Percentiles rank a stretch among this genome's conserved stretches.
Conservation (phyloP, 768 basidiomycete genomes). For the Crassisporium funariophilum region DNA sequence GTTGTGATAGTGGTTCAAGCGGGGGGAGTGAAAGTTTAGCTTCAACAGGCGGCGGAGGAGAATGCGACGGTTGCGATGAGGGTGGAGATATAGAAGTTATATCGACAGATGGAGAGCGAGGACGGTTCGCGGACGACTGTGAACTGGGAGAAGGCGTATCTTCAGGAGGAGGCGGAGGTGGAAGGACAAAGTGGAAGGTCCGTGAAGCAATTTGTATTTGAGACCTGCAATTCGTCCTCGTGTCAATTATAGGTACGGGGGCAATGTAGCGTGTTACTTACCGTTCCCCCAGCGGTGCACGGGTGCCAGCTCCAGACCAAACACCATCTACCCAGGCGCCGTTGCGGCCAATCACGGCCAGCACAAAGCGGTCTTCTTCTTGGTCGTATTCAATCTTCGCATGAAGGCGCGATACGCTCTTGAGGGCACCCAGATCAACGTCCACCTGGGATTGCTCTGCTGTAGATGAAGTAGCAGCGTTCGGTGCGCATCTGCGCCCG, state of each 20-base stretch:
- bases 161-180: conserved; percentile 80
- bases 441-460: conserved; percentile 65
- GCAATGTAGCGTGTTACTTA: too few relatives aligned
- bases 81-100: conserved; percentile 82
- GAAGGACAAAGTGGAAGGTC: conserved; percentile 95
- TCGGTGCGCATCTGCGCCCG: conserved; percentile 80
- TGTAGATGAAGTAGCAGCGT: conserved; percentile 55
- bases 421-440: conserved; percentile 92
- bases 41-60: conserved; percentile 61
- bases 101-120: conserved; percentile 80
- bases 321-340: conserved; percentile 98
- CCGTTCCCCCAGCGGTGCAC: conserved; percentile 86
- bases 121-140: conserved; percentile 63
- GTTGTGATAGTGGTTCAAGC: conserved; percentile 40
- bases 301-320: conserved; percentile 89
- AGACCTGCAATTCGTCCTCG: too few relatives aligned
- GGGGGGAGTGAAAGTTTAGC: conserved; percentile 48
- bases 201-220: conserved; percentile 97
- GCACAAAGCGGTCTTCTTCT: conserved; percentile 83
- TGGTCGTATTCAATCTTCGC: conserved; percentile 95
- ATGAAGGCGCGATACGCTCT: conserved; percentile 96
- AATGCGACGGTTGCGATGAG: conserved; percentile 77
- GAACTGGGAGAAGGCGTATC: conserved; percentile 83
- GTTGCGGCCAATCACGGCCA: conserved; percentile 93
- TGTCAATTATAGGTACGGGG: too few relatives aligned